phyloP scores from a whole-genome alignment of 108 stramenopile genomes.

The Pseudonitzschia multiseries region DNA sequence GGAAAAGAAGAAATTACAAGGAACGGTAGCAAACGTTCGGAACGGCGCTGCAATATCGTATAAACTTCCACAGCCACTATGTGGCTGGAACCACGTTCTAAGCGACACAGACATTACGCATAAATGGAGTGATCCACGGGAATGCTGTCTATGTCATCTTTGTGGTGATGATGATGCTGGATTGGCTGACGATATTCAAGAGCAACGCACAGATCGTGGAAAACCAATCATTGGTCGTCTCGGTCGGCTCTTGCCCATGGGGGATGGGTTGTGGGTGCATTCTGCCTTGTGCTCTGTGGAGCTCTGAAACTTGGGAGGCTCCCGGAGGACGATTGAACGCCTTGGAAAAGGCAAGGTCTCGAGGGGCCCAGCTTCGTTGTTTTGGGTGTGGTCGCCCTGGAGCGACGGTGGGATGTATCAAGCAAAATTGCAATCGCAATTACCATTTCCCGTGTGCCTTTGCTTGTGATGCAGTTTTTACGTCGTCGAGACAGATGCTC shows the following conservation, averaged over 20 bases:
- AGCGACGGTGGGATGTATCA: slow-evolving; percentile 61
- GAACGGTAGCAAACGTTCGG: background rate
- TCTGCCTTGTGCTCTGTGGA: slow-evolving; percentile 67
- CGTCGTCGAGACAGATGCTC: slow-evolving; percentile 47
- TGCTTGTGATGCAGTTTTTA: slow-evolving; percentile 57
- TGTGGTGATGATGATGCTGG: slow-evolving; percentile 77
- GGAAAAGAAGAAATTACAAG: background rate
- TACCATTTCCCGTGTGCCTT: slow-evolving; percentile 68
- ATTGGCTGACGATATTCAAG: slow-evolving; percentile 23
- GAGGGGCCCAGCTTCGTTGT: slow-evolving; percentile 63
- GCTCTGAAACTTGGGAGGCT: slow-evolving; percentile 63
- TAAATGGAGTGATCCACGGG: slow-evolving; percentile 64
- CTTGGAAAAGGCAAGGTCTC: slow-evolving; percentile 59
- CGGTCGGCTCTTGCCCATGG: slow-evolving; percentile 65
- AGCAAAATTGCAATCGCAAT: slow-evolving; percentile 50
- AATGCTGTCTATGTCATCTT: slow-evolving; percentile 59
- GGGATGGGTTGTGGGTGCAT: slow-evolving; percentile 63
- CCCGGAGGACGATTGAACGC: slow-evolving; percentile 47
- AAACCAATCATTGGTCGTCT: slow-evolving; percentile 26
- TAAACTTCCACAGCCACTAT: slow-evolving; percentile 41
- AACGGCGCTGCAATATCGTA: background rate
- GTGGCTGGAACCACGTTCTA: slow-evolving; percentile 51
- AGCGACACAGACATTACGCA: slow-evolving; percentile 7
- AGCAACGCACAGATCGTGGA: slow-evolving; percentile 2
- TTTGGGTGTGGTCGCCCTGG: slow-evolving; percentile 74